A percentile compares a stretch with the other conserved stretches of the same genome.
These are phyloP conservation scores for Linnemannia hyalina DNA, from an alignment of 192 early-diverging fungal species.

Conservation along the genomic window DNA sequence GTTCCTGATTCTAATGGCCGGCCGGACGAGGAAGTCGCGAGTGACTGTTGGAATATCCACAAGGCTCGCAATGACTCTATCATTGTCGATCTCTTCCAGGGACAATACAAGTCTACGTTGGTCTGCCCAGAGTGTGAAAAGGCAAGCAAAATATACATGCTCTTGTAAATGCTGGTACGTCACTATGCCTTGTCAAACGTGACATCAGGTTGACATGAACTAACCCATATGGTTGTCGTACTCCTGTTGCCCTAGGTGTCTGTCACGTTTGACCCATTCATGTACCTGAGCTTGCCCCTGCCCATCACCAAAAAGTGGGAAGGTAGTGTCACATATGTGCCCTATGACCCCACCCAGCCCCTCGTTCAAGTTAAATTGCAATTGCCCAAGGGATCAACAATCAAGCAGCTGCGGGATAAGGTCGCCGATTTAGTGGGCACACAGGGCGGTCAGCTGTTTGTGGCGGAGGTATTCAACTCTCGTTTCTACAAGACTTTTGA, in stretches of 20 bases:
- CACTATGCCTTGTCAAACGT: background rate
- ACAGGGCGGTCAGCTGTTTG: constrained; percentile 58
- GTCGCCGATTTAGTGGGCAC: constrained; percentile 68
- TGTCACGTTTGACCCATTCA: constrained; percentile 92
- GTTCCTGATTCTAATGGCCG: constrained; percentile 48
- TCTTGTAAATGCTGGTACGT: constrained; percentile 1
- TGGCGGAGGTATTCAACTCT: constrained; percentile 65
- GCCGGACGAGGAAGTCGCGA: constrained; percentile 63
- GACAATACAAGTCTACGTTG: constrained; percentile 76
- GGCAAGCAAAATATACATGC: constrained; percentile 71
- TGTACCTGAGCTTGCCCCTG: constrained; percentile 93
- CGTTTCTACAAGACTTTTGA: constrained; percentile 70
- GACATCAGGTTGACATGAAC: background rate
- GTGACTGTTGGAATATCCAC: constrained; percentile 71
- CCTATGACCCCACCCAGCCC: constrained; percentile 58
- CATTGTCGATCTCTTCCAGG: constrained; percentile 95
- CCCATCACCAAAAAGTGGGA: constrained; percentile 68
- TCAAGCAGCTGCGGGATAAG: constrained; percentile 69
- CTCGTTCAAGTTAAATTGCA: constrained; percentile 65
- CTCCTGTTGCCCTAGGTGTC: constrained; percentile 79
- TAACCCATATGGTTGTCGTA: background rate
- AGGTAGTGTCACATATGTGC: constrained; percentile 64
- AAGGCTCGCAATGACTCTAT: constrained; percentile 83
- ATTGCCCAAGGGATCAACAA: constrained; percentile 73
- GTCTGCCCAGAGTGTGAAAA: constrained; percentile 78